phyloP scores from a whole-genome alignment of 257 asterid genomes.

The Linaria vulgaris region DNA sequence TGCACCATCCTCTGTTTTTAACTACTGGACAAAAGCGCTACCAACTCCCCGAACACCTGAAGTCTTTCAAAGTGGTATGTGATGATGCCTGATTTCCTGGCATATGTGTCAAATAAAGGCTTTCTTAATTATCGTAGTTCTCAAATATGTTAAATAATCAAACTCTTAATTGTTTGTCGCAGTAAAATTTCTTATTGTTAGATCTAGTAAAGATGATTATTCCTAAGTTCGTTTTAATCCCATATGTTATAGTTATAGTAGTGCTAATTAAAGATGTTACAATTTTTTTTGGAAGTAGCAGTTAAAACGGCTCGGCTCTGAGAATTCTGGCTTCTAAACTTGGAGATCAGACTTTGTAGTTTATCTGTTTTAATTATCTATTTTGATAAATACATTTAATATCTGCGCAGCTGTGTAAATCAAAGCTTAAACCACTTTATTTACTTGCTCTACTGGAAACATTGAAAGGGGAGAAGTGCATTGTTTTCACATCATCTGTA shows the following conservation, averaged over 20 bases:
- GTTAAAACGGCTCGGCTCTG: no score
- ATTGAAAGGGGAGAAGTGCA: conserved; percentile 72
- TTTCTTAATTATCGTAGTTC: conserved; percentile 16
- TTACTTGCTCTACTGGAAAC: conserved; percentile 74
- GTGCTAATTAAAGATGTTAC: no score
- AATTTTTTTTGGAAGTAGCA: no score
- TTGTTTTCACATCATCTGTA: conserved; percentile 87
- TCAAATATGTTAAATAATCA: conserved; percentile 6
- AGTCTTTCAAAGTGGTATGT: conserved; percentile 82
- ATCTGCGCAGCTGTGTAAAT: conserved; percentile 63
- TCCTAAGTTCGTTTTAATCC: neutral
- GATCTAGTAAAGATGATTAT: neutral
- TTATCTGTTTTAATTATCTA: neutral
- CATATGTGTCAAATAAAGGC: neutral
- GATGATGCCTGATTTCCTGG: neutral
- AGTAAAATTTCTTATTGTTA: neutral
- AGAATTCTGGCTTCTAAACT: no score
- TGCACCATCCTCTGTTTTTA: conserved; percentile 84
- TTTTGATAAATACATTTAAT: conserved; percentile 22
- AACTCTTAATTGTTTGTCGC: neutral
- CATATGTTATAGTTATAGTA: neutral
- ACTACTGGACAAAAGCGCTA: conserved; percentile 72
- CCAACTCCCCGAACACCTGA: conserved; percentile 71
- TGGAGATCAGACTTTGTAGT: neutral
- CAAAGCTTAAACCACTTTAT: conserved; percentile 80